Evolutionary conservation across 1,284 basidiomycete genomes (phyloP).

Genomic region (Fomitopsis betulina): DNA sequence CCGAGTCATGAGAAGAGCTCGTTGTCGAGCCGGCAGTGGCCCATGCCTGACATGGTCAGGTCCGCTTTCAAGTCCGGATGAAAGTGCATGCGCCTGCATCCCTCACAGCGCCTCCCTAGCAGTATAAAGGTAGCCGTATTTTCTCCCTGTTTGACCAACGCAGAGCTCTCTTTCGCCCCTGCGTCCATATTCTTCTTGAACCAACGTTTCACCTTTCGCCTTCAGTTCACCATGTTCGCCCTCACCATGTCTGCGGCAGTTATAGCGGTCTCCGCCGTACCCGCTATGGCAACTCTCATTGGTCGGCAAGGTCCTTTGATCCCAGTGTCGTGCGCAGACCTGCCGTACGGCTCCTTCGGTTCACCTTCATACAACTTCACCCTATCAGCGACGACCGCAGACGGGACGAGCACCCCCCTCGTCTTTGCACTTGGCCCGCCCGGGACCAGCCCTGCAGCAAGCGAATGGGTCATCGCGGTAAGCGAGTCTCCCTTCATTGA

Average conservation of each 20-base stretch:
- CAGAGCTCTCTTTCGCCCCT: too few relatives aligned
- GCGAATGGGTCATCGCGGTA: background rate
- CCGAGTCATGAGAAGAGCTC: too few relatives aligned
- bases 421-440: background rate
- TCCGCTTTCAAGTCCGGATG: too few relatives aligned
- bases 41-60: too few relatives aligned
- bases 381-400: background rate
- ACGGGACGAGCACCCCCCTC: background rate
- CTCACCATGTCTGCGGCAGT: background rate
- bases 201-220: background rate
- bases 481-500: background rate
- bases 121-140: too few relatives aligned
- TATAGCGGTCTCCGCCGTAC: background rate
- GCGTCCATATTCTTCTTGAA: too few relatives aligned
- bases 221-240: background rate
- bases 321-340: background rate
- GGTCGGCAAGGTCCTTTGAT: background rate
- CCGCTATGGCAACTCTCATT: background rate
- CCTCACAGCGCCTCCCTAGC: too few relatives aligned
- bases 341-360: background rate
- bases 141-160: too few relatives aligned
- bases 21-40: too few relatives aligned
- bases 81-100: too few relatives aligned
- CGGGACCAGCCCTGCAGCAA: background rate
- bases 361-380: conserved; percentile 1